phyloP scores from a whole-genome alignment of 345 rosid species.

The Hibiscus mutabilis region DNA sequence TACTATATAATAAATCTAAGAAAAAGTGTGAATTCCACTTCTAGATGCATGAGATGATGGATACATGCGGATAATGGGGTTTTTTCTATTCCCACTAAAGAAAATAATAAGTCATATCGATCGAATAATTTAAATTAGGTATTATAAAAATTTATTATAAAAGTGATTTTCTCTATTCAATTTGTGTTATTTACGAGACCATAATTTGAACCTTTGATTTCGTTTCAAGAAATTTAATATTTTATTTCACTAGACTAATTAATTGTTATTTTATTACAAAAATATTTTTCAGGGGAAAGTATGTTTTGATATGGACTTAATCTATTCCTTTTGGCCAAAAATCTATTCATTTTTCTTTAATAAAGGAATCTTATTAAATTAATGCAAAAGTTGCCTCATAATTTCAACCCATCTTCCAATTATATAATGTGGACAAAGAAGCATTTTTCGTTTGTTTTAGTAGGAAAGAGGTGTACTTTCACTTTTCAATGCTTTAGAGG shows the following conservation, averaged over 20 bases:
- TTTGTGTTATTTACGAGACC: too few relatives aligned
- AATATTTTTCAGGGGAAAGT: conserved; percentile 25
- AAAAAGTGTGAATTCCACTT: not conserved
- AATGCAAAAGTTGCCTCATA: conserved; percentile 28
- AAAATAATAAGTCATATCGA: not conserved
- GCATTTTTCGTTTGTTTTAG: conserved; percentile 34
- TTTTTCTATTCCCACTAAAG: not conserved
- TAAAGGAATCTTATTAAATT: conserved; percentile 37
- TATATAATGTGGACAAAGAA: conserved; percentile 32
- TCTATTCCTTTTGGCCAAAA: conserved; percentile 15
- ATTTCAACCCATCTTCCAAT: conserved; percentile 14
- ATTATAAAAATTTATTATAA: too few relatives aligned
- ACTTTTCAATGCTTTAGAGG: conserved; percentile 50
- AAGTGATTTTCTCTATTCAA: too few relatives aligned
- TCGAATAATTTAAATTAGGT: too few relatives aligned
- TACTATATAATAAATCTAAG: not conserved
- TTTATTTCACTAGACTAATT: too few relatives aligned
- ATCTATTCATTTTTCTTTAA: conserved; percentile 26
- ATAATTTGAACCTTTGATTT: too few relatives aligned
- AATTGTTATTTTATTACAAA: too few relatives aligned
- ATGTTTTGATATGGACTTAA: conserved; percentile 20
- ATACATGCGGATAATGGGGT: not conserved
- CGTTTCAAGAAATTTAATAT: too few relatives aligned
- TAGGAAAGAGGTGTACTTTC: conserved; percentile 39
- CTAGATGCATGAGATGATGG: not conserved